Evolutionary conservation across 2,329 filamentous ascomycete species (phyloP), one percentile per base, ranked within the genome.

Genomic region (Cercospora sesami): DNA sequence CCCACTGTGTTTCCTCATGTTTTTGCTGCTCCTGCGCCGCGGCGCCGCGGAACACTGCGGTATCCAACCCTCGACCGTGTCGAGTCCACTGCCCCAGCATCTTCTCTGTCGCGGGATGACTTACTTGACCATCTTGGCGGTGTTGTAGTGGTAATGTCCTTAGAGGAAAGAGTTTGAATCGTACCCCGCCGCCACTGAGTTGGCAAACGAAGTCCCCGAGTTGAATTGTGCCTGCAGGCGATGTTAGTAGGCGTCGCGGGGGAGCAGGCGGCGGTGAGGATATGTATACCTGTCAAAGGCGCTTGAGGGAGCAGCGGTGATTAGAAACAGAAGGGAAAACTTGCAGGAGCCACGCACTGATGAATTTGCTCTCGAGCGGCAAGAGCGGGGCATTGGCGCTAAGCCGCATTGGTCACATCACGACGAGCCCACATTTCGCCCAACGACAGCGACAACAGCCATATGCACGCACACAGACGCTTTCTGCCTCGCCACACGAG

Each of bases 81-180:
- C 36, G 39, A 64, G 33, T 18, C 10, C 23, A 26, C 60, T 30
- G 23, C 5, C 21, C 14, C 18, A 14, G 45, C 62, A 58, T 58
- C 57, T 45, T 58, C 30, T 30, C 48, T 3, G 26, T 30, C 51
- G 39, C 28, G 91, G 97, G 36, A 48, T 36, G 62, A 64, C 62
- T 64, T 64, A 64, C 94, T 98, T 97, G 84, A 99, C 95, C 95
- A 99, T 99, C 83, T 93, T 97, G 91, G 86, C 93, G 92, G 93
- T 92, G 53, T 66, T 71, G 59, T 64, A 63, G 23, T 65, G 61
- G 63, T 63, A 48, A 57, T 70, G 63, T 68, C 39, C 42, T 55
- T 63, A 39, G 66, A 62, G 65, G 31, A 28, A 36, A 42, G 51
- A 55, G 36, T 58, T 64, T 71, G 28, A 61, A 45, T 36, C 53